Evolutionary conservation across 1,284 basidiomycete species (phyloP).

Genomic region (Inonotus obliquus): DNA sequence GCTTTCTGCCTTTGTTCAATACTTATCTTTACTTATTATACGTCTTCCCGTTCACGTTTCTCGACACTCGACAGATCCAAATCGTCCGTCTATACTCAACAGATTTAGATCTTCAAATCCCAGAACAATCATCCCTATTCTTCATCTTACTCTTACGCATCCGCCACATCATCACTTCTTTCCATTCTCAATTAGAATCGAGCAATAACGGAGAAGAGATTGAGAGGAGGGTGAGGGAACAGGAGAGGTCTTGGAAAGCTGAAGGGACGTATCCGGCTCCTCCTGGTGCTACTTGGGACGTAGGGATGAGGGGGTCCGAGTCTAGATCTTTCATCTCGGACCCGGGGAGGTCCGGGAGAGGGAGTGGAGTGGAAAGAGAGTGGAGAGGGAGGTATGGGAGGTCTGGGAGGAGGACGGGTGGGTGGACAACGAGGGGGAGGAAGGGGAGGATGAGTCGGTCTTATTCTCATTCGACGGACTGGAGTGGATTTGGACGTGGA

Average conservation of each 20-base stretch:
- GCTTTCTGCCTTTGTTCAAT: background rate
- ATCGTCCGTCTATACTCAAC: conserved; percentile 1
- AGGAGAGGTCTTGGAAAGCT: conserved; percentile 10
- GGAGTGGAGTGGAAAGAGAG: too few relatives aligned
- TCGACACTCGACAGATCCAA: conserved; percentile 11
- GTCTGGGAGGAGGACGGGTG: too few relatives aligned
- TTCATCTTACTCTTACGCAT: conserved; percentile 4
- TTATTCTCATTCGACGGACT: too few relatives aligned
- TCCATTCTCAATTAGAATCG: background rate
- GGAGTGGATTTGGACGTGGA: too few relatives aligned
- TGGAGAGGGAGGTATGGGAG: too few relatives aligned
- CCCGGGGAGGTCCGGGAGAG: too few relatives aligned
- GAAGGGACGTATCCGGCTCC: background rate
- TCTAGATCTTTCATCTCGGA: too few relatives aligned
- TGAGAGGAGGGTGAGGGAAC: background rate
- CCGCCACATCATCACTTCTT: background rate
- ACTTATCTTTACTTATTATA: background rate
- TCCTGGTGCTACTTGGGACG: background rate
- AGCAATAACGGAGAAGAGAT: background rate
- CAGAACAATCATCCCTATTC: conserved; percentile 6
- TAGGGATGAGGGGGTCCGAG: too few relatives aligned
- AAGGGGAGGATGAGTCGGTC: too few relatives aligned
- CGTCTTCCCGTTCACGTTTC: background rate
- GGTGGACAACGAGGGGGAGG: too few relatives aligned
- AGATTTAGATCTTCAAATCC: background rate